Percentiles rank a stretch among this genome's conserved stretches.
Conservation (phyloP, 2,329 filamentous ascomycete species). For the Fusarium domesticum region DNA sequence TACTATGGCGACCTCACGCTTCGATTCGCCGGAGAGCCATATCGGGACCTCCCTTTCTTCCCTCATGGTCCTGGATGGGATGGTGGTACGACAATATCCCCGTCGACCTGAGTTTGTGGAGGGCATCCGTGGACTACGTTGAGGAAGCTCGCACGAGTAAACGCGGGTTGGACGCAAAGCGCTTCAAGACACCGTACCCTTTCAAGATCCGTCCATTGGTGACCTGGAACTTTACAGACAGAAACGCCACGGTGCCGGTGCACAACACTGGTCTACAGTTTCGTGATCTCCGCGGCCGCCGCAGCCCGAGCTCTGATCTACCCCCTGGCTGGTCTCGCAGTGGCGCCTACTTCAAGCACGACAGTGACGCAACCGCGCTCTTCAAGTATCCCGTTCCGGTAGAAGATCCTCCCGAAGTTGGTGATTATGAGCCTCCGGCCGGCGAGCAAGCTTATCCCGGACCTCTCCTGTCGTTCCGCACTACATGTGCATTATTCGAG, state of each 20-base stretch:
- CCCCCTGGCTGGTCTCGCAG: constrained; percentile 41
- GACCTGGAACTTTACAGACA: constrained; percentile 41
- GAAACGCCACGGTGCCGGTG: constrained; percentile 34
- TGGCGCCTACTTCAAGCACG: constrained; percentile 39
- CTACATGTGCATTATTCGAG: constrained; percentile 39
- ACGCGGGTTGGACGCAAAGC: constrained; percentile 32
- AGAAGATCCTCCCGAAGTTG: constrained; percentile 32
- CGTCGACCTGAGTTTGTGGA: constrained; percentile 42
- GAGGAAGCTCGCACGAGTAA: constrained; percentile 35
- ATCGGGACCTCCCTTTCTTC: constrained; percentile 38
- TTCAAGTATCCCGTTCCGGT: constrained; percentile 45
- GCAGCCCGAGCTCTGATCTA: constrained; percentile 29
- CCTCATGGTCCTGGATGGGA: constrained; percentile 48
- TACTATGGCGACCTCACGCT: constrained; percentile 45
- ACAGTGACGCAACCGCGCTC: constrained; percentile 38
- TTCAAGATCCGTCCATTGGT: constrained; percentile 41
- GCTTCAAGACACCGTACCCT: constrained; percentile 36
- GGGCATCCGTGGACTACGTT: constrained; percentile 43
- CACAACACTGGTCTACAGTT: constrained; percentile 39
- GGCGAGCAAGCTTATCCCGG: constrained; percentile 37
- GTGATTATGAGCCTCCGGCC: constrained; percentile 30
- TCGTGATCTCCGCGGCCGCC: constrained; percentile 38
- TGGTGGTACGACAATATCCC: constrained; percentile 47
- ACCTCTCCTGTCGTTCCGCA: constrained; percentile 40
- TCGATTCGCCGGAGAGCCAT: constrained; percentile 40